These are phyloP conservation scores for Glebionis coronaria DNA, from an alignment of 129 eudicot genomes.

Conservation along the genomic window DNA sequence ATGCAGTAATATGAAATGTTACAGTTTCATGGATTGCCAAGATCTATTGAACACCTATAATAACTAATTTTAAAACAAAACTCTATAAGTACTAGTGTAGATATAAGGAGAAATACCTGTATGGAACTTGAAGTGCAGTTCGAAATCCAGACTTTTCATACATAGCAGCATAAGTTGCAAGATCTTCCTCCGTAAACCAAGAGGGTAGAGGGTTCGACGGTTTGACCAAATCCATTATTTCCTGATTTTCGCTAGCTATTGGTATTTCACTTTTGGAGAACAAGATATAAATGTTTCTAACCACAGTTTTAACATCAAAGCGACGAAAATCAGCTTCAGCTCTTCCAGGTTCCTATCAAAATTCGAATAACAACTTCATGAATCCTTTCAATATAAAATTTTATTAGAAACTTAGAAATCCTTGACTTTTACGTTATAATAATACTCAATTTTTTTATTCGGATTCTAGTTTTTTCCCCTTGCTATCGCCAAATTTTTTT, in stretches of 20 bases:
- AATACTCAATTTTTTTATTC: too few relatives aligned
- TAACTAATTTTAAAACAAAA: background rate
- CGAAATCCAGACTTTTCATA: conserved; percentile 24
- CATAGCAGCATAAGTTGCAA: conserved; percentile 12
- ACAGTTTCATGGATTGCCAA: background rate
- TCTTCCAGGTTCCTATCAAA: conserved; percentile 19
- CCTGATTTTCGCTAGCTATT: conserved; percentile 15
- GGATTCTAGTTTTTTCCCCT: too few relatives aligned
- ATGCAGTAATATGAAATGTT: too few relatives aligned
- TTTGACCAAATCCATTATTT: conserved; percentile 22
- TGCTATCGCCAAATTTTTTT: too few relatives aligned
- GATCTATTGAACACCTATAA: background rate
- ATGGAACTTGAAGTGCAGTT: conserved; percentile 28
- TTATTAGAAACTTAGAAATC: too few relatives aligned
- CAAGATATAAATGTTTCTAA: conserved; percentile 24
- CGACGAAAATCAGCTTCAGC: conserved; percentile 29
- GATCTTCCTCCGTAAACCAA: conserved; percentile 23
- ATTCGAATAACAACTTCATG: background rate
- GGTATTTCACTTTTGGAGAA: conserved; percentile 26
- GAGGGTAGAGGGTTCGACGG: conserved; percentile 12
- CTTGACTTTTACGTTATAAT: too few relatives aligned
- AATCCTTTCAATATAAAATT: background rate
- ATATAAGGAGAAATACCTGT: conserved; percentile 5
- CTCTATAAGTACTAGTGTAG: background rate
- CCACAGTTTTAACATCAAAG: conserved; percentile 21